Conservation (phyloP, 805 yeast genomes). For the Candida maris region DNA sequence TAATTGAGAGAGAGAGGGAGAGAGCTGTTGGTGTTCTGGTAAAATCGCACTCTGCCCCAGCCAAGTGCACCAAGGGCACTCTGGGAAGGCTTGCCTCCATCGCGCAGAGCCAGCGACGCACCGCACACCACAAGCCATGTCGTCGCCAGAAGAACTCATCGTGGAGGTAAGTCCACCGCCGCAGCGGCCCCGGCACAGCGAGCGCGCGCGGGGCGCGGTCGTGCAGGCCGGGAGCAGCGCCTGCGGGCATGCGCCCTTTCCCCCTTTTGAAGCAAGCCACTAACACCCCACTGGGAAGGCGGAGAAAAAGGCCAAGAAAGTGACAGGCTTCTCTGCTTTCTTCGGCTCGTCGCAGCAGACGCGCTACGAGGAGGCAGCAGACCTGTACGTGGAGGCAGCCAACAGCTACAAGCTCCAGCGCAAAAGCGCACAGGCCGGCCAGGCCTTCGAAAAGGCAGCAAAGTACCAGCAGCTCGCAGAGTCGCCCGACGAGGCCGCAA, state of each 20-base stretch:
- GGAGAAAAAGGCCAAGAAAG: slow-evolving; percentile 63
- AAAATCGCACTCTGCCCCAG: too few relatives aligned
- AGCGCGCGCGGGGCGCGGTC: too few relatives aligned
- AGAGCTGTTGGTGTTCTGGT: too few relatives aligned
- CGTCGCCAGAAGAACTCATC: slow-evolving; percentile 32
- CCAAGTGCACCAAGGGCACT: too few relatives aligned
- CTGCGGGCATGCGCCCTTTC: too few relatives aligned
- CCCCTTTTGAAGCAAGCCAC: background rate
- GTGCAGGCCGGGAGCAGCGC: too few relatives aligned
- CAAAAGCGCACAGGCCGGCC: slow-evolving; percentile 72
- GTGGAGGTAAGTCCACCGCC: slow-evolving; percentile 33
- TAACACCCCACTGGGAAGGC: slow-evolving; percentile 43
- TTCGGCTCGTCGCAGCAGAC: slow-evolving; percentile 61
- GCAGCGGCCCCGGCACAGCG: too few relatives aligned
- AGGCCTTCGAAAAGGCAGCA: slow-evolving; percentile 83
- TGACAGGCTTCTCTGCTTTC: slow-evolving; percentile 62
- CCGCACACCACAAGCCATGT: slow-evolving; percentile 19
- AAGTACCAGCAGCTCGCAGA: slow-evolving; percentile 69
- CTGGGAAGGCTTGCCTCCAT: too few relatives aligned
- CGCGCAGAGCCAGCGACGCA: background rate
- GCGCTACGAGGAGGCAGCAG: slow-evolving; percentile 88
- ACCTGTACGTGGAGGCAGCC: slow-evolving; percentile 89
- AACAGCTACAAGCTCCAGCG: slow-evolving; percentile 76
- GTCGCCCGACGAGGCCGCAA: slow-evolving; percentile 87
- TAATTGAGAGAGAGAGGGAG: too few relatives aligned